Evolutionary conservation across 2,329 filamentous ascomycete genomes (phyloP), one percentile per base, ranked within the genome.

Genomic region (Microthyrium microscopicum): DNA sequence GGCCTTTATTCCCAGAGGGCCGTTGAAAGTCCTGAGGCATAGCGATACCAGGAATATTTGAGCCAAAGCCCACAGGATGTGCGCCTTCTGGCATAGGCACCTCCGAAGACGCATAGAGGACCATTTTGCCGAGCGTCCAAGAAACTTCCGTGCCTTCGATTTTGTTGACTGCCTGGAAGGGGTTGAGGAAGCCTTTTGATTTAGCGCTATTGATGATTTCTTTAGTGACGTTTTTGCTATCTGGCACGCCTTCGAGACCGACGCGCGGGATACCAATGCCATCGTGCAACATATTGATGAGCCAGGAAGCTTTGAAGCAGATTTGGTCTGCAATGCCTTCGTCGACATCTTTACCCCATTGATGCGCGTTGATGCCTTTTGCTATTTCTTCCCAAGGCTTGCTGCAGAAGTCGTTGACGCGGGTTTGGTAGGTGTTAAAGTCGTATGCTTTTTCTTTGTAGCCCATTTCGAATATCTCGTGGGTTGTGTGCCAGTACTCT

Each of bases 401-500:
- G 28, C 70, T 76, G 53, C 89, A 98, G 47, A 92, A 95, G 5
- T 81, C 70, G 39, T 75, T 68, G 4, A 95, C 89, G 22, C 77
- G 73, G 41, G 77, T 65, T 49, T 95, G 85, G 46, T 95, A 98
- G 0, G 79, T 84, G 40, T 76, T 70, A 44, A 93, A 81, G 47
- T 95, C 84, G 52, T 95, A 98, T 0, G 80, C 73, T 43, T 81
- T 77, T 44, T 74, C 68, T 43, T 80, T 77, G 41, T 81, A 73
- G 4, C 73, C 73, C 61, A 72, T 70, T 39, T 77, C 70, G 43
- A 98, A 95, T 2, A 95, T 77, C 35, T 89, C 84, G 46, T 98
- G 89, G 0, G 89, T 98, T 0, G 87, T 92, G 53, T 98, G 89
- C 87, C 89, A 98, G 56, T 92, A 98, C 51, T 98, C 89, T 1